Evolutionary conservation across 1,284 basidiomycete species (phyloP).

Genomic region (Anthracocystis walkeri): DNA sequence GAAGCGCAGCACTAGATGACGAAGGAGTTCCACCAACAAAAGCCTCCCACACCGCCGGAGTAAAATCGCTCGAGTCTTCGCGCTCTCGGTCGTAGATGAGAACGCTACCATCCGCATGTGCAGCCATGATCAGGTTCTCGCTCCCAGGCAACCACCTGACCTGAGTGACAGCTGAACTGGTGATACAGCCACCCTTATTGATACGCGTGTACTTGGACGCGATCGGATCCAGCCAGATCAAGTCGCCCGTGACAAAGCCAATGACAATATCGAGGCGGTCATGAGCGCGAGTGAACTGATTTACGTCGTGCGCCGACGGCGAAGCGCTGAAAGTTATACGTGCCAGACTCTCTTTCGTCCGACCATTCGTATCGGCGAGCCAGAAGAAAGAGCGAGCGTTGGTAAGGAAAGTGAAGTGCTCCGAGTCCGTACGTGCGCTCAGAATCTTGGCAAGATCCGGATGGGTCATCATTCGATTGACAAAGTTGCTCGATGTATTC

Average conservation of each 20-base stretch:
- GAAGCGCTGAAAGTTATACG: constrained; percentile 82
- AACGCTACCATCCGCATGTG: constrained; percentile 88
- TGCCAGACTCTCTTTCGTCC: constrained; percentile 75
- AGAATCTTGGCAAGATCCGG: constrained; percentile 82
- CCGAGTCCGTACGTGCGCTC: constrained; percentile 76
- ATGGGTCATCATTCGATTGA: constrained; percentile 82
- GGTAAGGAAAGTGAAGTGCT: constrained; percentile 57
- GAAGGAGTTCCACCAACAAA: constrained; percentile 20
- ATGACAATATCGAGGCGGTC: constrained; percentile 89
- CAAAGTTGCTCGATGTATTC: constrained; percentile 88
- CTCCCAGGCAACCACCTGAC: constrained; percentile 85
- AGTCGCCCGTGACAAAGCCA: constrained; percentile 90
- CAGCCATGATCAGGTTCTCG: constrained; percentile 84
- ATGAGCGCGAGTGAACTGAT: constrained; percentile 79
- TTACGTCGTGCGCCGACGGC: constrained; percentile 85
- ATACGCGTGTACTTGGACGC: constrained; percentile 85
- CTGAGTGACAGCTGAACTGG: constrained; percentile 81
- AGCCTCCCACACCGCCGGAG: constrained; percentile 35
- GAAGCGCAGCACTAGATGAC: constrained; percentile 35
- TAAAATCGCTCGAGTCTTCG: constrained; percentile 76
- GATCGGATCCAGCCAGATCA: constrained; percentile 82
- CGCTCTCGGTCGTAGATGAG: constrained; percentile 88
- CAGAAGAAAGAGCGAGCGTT: constrained; percentile 61
- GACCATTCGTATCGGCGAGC: constrained; percentile 50
- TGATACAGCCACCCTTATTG: constrained; percentile 89